Conservation (phyloP, 306 rosid genomes). For the Castanopsis chinensis region DNA sequence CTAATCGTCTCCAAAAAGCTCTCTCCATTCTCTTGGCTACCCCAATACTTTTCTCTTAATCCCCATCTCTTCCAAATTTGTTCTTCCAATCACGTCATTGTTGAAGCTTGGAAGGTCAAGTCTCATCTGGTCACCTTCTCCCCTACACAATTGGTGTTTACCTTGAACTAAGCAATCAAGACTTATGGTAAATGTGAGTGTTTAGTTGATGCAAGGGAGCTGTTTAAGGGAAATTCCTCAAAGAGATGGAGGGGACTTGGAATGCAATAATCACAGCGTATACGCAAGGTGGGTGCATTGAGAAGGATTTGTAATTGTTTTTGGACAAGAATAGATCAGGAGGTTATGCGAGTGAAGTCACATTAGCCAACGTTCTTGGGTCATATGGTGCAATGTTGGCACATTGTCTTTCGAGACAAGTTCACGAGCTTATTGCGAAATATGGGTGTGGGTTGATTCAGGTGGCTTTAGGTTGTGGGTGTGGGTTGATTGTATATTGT, state of each 20-base stretch:
- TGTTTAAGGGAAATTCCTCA: conserved; percentile 83
- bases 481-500: too few relatives aligned
- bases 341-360: conserved; percentile 39
- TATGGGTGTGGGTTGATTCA: conserved; percentile 28
- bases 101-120: conserved; percentile 57
- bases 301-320: conserved; percentile 36
- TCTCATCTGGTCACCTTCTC: conserved; percentile 58
- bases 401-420: conserved; percentile 43
- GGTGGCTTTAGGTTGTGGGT: too few relatives aligned
- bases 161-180: conserved; percentile 68
- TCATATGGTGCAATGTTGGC: conserved; percentile 46
- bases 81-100: conserved; percentile 40
- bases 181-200: conserved; percentile 56
- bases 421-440: conserved; percentile 50
- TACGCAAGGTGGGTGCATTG: conserved; percentile 30
- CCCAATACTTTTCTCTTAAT: conserved; percentile 40
- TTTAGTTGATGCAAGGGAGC: conserved; percentile 55
- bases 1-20: conserved; percentile 46
- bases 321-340: conserved; percentile 37
- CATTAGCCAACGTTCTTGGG: conserved; percentile 55
- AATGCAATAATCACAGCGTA: conserved; percentile 55
- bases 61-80: conserved; percentile 60
- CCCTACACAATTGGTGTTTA: conserved; percentile 49
- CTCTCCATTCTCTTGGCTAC: conserved; percentile 46
- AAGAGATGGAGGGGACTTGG: conserved; percentile 72